Base-by-base conservation (phyloP, 2,329 filamentous ascomycete species). In the Diaporthe citriasiana region DNA sequence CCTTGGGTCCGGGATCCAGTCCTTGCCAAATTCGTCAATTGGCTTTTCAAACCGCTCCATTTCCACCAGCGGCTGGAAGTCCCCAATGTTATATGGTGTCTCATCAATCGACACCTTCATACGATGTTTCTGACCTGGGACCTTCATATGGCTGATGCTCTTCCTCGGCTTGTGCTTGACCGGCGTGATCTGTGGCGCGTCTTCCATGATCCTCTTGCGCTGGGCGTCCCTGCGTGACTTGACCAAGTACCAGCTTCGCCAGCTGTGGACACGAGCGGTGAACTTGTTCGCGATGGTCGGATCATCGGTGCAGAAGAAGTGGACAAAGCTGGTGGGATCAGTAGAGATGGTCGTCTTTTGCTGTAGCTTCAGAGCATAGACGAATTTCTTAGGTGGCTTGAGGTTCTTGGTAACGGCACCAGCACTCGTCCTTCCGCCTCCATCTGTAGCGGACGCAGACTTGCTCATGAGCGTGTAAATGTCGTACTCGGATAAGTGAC, bases 191-290 rank as follows among this genome's bases (percentile, higher is more conserved):
- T 82, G 81, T 15, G 80, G 80, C 8, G 79, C 65, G 57, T 79
- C 74, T n/a, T 76, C 79, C 76, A 76, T 79, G 45, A 73, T 78
- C 74, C 80, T 82, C 75, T 72, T 78, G 69, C 77, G 79, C 73
- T 70, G 77, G 38, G 74, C 79, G 76, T 77, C 81, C 63, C 78
- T 79, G 65, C 70, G 72, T 22, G 68, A 47, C 33, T 94, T 92
- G 56, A 94, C 93, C 10, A 98, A 84, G 79, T 98, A 98, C 95
- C 95, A 98, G 82, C 94, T 97, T 74, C 96, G 90, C 95, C 95
- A 98, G 51, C 85, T 85, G 76, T 98, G 95, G 1, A 97, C 88
- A 33, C 89, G 88, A 22, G 89, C 86, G 79, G 93, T 92, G 83
- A 96, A 98, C 19, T 86, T 84, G n/a, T 89, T 87, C 0, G 94